These are phyloP conservation scores for Trichosporon sp. DNA, from an alignment of 1,284 basidiomycete species.

Conservation along the genomic window DNA sequence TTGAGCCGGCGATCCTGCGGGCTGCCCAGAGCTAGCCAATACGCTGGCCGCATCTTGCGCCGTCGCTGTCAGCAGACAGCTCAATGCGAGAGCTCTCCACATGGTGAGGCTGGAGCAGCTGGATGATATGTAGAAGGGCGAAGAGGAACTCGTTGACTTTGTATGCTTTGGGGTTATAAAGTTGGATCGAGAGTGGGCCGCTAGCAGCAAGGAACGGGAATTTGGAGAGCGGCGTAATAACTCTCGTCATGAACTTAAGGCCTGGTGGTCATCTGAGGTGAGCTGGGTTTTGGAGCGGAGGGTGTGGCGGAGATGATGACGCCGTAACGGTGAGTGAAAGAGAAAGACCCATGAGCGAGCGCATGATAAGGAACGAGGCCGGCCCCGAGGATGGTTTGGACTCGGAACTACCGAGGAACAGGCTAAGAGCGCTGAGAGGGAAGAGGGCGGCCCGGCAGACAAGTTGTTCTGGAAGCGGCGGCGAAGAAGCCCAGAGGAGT, in stretches of 20 bases:
- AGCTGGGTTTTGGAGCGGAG: not conserved
- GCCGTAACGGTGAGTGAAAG: not conserved
- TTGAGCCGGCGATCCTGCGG: not conserved
- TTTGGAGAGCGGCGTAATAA: not conserved
- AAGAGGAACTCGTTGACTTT: not conserved
- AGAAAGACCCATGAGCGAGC: not conserved
- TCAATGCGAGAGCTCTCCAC: conserved; percentile 10
- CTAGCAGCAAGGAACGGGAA: not conserved
- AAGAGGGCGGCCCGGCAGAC: not conserved
- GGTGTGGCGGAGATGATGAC: not conserved
- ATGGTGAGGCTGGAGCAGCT: not conserved
- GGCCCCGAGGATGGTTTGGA: not conserved
- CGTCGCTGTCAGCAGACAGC: not conserved
- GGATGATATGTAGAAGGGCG: not conserved
- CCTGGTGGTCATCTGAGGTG: conserved; percentile 4
- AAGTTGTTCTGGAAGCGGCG: not conserved
- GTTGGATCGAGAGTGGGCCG: conserved; percentile 6
- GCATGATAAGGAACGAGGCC: not conserved
- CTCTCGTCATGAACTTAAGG: conserved; percentile 10
- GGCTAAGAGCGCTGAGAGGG: not conserved
- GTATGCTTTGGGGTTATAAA: conserved; percentile 1
- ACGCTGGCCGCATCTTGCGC: conserved; percentile 1
- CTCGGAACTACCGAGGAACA: not conserved
- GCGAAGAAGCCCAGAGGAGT: not conserved
- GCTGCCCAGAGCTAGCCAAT: not conserved